A percentile compares a stretch with the other conserved stretches of the same genome.
Conservation (phyloP, 208 protist genomes). For the Leptomonas pyrrhocoris region DNA sequence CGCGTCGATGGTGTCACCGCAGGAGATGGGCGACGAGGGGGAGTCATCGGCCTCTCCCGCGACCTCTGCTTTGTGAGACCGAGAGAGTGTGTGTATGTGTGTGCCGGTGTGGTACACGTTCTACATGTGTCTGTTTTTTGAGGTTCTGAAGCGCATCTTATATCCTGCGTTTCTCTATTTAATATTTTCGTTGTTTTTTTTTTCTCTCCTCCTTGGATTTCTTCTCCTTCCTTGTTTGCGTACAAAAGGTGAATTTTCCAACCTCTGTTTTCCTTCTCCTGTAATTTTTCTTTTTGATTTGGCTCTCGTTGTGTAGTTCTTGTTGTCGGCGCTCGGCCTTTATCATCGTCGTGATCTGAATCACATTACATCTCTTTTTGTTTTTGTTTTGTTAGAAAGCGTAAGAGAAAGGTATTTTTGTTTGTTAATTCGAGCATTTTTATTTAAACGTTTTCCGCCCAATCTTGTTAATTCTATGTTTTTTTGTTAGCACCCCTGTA, state of each 20-base stretch:
- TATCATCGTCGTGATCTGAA: no score
- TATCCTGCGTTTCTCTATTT: no score
- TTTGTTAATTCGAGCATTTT: background rate
- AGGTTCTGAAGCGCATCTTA: no score
- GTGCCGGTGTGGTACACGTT: conserved; percentile 8
- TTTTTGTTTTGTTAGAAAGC: conserved; percentile 3
- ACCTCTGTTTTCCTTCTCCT: no score
- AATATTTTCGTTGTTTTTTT: background rate
- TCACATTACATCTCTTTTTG: background rate
- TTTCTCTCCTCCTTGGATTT: background rate
- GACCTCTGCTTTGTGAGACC: background rate
- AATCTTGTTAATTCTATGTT: no score
- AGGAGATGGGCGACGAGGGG: conserved; percentile 10
- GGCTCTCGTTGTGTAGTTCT: no score
- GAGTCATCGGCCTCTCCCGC: background rate
- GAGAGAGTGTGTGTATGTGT: background rate
- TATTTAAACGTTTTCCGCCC: no score
- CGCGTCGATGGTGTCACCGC: conserved; percentile 7
- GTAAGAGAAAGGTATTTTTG: background rate
- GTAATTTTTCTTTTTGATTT: no score
- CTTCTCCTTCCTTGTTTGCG: background rate
- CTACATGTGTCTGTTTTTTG: no score
- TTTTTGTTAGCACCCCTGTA: no score
- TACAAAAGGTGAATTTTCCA: no score
- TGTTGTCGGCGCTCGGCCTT: no score